Evolutionary conservation across 345 rosid species (phyloP).

Genomic region (Geranium brycei): DNA sequence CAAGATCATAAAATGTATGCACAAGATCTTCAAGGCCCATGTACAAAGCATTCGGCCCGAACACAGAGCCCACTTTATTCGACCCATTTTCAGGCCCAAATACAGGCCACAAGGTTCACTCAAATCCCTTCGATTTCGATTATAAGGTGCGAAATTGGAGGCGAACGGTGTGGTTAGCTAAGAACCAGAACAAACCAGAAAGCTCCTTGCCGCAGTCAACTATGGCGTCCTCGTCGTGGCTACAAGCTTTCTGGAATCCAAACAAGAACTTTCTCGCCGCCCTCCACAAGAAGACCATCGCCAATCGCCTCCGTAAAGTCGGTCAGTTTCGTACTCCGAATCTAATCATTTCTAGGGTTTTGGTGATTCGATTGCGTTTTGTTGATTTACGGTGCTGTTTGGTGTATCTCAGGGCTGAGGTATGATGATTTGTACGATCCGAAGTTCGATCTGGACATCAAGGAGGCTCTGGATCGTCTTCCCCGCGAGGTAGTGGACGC

Average conservation of each 20-base stretch:
- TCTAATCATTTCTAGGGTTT: neutral
- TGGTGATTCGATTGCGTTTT: neutral
- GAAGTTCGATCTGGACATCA: conserved; percentile 62
- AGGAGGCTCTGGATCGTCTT: conserved; percentile 77
- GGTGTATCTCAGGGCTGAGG: conserved; percentile 42
- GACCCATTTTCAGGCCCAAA: too few species aligned
- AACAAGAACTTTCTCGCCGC: conserved; percentile 64
- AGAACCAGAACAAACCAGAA: too few species aligned
- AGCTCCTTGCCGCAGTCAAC: neutral
- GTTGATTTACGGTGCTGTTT: neutral
- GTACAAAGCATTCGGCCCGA: too few species aligned
- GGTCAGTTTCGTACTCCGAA: conserved; percentile 20
- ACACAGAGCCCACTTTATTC: too few species aligned
- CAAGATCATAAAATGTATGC: too few species aligned
- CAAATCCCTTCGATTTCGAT: neutral
- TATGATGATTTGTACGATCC: conserved; percentile 91
- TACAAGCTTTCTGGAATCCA: conserved; percentile 45
- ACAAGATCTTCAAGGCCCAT: too few species aligned
- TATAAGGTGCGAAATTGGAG: neutral
- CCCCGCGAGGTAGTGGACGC: conserved; percentile 89
- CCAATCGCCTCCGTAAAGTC: conserved; percentile 53
- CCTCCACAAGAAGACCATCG: conserved; percentile 54
- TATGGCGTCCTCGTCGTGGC: conserved; percentile 20
- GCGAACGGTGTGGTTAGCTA: too few species aligned
- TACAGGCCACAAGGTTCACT: too few species aligned